Conservation (phyloP, 306 rosid genomes). For the Lathyrus sativus region DNA sequence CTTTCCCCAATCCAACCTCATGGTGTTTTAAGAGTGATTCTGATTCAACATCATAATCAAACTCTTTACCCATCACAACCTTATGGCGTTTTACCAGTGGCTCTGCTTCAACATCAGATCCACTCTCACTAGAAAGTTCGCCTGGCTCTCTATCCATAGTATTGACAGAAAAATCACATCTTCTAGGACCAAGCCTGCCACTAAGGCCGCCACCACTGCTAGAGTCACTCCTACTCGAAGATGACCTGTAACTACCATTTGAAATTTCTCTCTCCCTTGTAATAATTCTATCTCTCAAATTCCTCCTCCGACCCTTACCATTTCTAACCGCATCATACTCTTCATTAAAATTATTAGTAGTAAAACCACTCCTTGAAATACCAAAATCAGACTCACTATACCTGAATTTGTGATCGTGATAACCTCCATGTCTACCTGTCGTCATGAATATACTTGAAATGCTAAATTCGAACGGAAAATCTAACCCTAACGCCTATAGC, state of each 20-base stretch:
- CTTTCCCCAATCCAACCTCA: slow-evolving; percentile 46
- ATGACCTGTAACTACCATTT: slow-evolving; percentile 55
- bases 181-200: slow-evolving; percentile 50
- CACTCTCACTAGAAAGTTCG: slow-evolving; percentile 93
- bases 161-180: slow-evolving; percentile 51
- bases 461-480: slow-evolving; percentile 25
- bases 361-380: slow-evolving; percentile 46
- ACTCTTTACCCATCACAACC: slow-evolving; percentile 51
- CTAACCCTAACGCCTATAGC: slow-evolving; percentile 41
- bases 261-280: slow-evolving; percentile 53
- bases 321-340: slow-evolving; percentile 62
- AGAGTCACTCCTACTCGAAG: slow-evolving; percentile 72
- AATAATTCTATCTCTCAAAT: slow-evolving; percentile 63
- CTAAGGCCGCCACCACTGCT: slow-evolving; percentile 49
- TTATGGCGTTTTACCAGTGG: slow-evolving; percentile 42
- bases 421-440: slow-evolving; percentile 82
- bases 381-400: slow-evolving; percentile 67
- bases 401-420: slow-evolving; percentile 66
- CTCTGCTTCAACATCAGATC: slow-evolving; percentile 73
- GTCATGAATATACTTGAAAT: slow-evolving; percentile 55
- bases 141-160: slow-evolving; percentile 83
- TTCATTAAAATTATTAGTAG: slow-evolving; percentile 48
- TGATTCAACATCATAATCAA: slow-evolving; percentile 79
- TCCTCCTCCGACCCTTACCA: slow-evolving; percentile 52
- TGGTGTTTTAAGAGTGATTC: slow-evolving; percentile 40